Conservation (phyloP, 1,139 yeast species). For the Geotrichum reessii region DNA sequence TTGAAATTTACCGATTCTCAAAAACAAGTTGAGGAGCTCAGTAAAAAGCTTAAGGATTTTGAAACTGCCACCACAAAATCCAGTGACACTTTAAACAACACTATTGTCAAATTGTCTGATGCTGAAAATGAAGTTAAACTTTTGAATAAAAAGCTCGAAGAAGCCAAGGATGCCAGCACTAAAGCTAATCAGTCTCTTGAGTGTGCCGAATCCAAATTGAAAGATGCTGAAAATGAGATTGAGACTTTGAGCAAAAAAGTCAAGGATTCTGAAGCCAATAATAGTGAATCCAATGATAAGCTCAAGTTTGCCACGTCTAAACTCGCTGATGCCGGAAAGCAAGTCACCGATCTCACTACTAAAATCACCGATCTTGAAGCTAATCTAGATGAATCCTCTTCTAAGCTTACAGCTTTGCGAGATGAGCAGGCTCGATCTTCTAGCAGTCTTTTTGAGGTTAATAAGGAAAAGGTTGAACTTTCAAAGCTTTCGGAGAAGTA, state of each 20-base stretch:
- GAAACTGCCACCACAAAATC: slow-evolving; percentile 12
- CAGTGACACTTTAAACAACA: slow-evolving; percentile 9
- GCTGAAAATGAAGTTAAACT: slow-evolving; percentile 15
- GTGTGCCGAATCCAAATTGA: not conserved
- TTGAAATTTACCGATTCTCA: slow-evolving; percentile 16
- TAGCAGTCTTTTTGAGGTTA: slow-evolving; percentile 2
- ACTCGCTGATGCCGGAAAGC: not conserved
- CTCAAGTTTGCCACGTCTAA: slow-evolving; percentile 1
- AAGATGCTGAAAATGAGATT: not conserved
- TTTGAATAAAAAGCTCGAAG: slow-evolving; percentile 21
- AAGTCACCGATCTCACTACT: not conserved
- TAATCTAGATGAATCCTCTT: slow-evolving; percentile 28
- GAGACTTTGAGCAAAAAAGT: not conserved
- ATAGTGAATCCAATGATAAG: not conserved
- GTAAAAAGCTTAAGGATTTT: slow-evolving; percentile 14
- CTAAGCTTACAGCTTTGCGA: slow-evolving; percentile 35
- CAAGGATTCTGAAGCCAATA: slow-evolving; percentile 1
- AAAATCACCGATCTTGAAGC: slow-evolving; percentile 2
- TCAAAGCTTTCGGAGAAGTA: slow-evolving; percentile 9
- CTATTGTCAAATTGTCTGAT: slow-evolving; percentile 11
- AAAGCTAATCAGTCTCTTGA: not conserved
- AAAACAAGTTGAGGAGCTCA: slow-evolving; percentile 12
- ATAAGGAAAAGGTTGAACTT: slow-evolving; percentile 12
- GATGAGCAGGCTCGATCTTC: not conserved
- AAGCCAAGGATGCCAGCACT: slow-evolving; percentile 9